These are phyloP conservation scores for Anthoceros angustus DNA, from an alignment of 225 moss, liverwort and hornwort species.

Conservation along the genomic window DNA sequence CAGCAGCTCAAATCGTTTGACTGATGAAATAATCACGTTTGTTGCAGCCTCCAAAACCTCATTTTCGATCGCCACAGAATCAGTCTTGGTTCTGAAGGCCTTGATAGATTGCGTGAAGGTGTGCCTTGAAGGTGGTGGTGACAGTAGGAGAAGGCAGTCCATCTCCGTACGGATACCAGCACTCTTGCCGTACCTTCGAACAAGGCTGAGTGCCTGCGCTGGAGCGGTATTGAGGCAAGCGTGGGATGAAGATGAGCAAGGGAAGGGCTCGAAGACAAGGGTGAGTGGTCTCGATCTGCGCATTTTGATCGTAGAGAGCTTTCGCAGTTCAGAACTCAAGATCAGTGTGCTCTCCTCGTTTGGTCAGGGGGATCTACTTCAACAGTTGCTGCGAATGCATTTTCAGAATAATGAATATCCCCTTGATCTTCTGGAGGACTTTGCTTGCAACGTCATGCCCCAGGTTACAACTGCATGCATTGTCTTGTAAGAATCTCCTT, in stretches of 20 bases:
- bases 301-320: not conserved
- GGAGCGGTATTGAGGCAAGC: constrained; percentile 46
- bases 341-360: not conserved
- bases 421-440: constrained; percentile 41
- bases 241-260: constrained; percentile 54
- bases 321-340: not conserved
- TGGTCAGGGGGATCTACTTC: constrained; percentile 57
- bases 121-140: constrained; percentile 38
- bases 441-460: constrained; percentile 46
- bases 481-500: too few relatives aligned
- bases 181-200: constrained; percentile 40
- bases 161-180: constrained; percentile 30
- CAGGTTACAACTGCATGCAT: constrained; percentile 27
- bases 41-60: constrained; percentile 40
- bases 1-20: not conserved
- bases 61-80: constrained; percentile 46
- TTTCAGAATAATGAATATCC: constrained; percentile 48
- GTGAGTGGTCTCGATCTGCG: constrained; percentile 14
- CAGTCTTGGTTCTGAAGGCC: constrained; percentile 67
- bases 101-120: constrained; percentile 43
- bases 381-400: constrained; percentile 57
- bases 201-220: constrained; percentile 50
- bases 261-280: constrained; percentile 50
- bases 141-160: constrained; percentile 40
- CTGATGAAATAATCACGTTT: not conserved